Percentiles rank a stretch among this genome's conserved stretches.
Evolutionary conservation across 2,329 filamentous ascomycete genomes (phyloP).

Genomic region (Tympanopsis confertula): DNA sequence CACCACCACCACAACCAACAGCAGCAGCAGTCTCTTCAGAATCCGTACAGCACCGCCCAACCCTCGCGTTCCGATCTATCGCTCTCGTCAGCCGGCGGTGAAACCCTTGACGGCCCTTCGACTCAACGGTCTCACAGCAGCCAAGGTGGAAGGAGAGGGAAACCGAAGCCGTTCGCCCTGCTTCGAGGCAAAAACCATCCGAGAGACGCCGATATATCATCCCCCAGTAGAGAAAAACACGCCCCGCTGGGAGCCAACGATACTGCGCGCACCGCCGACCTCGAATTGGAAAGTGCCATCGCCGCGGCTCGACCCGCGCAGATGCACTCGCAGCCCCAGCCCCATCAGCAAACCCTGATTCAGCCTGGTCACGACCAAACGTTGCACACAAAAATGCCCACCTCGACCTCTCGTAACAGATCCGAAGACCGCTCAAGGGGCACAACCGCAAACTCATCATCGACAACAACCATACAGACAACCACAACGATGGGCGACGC

Average conservation of each 20-base stretch:
- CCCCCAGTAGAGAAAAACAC: neutral
- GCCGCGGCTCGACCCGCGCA: too few relatives aligned
- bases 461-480: too few relatives aligned
- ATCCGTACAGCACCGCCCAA: constrained; percentile 21
- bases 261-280: too few relatives aligned
- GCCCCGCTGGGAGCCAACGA: too few relatives aligned
- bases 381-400: too few relatives aligned
- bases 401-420: neutral
- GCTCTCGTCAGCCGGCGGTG: constrained; percentile 33
- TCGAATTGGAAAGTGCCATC: too few relatives aligned
- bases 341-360: too few relatives aligned
- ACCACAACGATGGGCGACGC: too few relatives aligned
- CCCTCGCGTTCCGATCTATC: constrained; percentile 40
- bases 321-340: too few relatives aligned
- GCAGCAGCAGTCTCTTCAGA: constrained; percentile 22
- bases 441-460: too few relatives aligned
- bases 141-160: constrained; percentile 27
- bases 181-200: constrained; percentile 25
- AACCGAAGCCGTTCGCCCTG: constrained; percentile 41
- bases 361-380: too few relatives aligned
- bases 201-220: neutral
- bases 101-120: constrained; percentile 6
- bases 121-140: neutral
- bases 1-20: too few relatives aligned
- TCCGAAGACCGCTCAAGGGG: neutral